Evolutionary conservation across 495 filamentous ascomycete species (phyloP), one percentile per base, ranked within the genome.

Genomic region (Neurospora africana): DNA sequence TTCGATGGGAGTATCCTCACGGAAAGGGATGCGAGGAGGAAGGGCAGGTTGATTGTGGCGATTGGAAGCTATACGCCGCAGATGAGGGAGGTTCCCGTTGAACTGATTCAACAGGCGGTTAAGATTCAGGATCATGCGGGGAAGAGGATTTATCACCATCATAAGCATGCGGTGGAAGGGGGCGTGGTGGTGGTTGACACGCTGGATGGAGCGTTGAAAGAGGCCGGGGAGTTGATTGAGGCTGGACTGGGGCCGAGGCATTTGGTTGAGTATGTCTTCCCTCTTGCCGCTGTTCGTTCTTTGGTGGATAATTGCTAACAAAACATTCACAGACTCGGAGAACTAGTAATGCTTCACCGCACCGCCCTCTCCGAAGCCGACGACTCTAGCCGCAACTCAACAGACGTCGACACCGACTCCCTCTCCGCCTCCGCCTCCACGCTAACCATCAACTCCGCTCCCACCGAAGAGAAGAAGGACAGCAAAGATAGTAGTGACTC

Each of bases 121-220:
- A 86, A 84, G 67, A 75, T 80, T 3, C 84, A 83, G 40, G 73
- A 83, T 5, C 76, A 35, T 9, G 13, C 53, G 23, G 86, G 90
- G 74, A 90, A 91, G 21, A 92, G 92, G 0, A 90, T 91, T 2
- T 84, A 95, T 41, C 19, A 75, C 69, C 75, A 72, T 17, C 84
- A 84, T 43, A 72, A 82, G 2, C 80, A 80, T 69, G 78, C 75
- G 10, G 30, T 72, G 11, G 87, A 91, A 76, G 92, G 93, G 8
- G 93, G 93, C 0, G 92, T 91, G 2, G 83, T 97, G n/a, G 85
- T 97, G 5, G 95, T 98, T 13, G 95, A 98, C 78, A 93, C 90
- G 39, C 81, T 93, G 0, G 88, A 91, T 21, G 91, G 89, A 5
- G 93, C 92, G 70, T 75, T 98, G 73, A 88, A 90, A 75, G 93